Evolutionary conservation across 2,329 filamentous ascomycete species (phyloP), one percentile per base, ranked within the genome.

Genomic region (Aspergillus tanneri): DNA sequence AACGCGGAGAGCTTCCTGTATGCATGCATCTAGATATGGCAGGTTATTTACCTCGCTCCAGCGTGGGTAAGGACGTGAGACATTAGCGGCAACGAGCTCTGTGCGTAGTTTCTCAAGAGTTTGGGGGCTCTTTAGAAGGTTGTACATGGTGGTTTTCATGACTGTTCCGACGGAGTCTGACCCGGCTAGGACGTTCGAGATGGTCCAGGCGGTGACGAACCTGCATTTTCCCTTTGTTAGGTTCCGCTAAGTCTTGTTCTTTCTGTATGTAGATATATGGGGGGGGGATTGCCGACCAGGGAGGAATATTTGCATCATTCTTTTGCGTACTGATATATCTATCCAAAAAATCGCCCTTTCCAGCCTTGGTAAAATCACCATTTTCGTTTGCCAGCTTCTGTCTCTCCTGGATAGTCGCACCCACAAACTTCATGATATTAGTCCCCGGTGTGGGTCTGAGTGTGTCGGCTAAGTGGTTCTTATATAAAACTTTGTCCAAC

Each of bases 1-100:
- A 14, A 78, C 66, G 0, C 78, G 68, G n/a, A 79, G 57, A 0
- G 70, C 72, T 54, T 80, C 78, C 36, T 70, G 70, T 32, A 80
- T 71, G 4, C 74, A 72, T 0, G 78, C 77, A 54, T 79, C 73
- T 8, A 81, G 68, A 49, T 78, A 80, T 0, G 71, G 67, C 10
- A 61, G 38, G 1, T 56, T 49, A 10, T 66, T 55, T 12, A 64
- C 53, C 27, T 57, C 24, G 24, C 24, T 43, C 43, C 41, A 27
- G 30, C 45, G 19, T 3, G 35, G 12, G 16, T 36, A 25, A 6
- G 6, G 24, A 25, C 11, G 6, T 6, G 24, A 25, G 24, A 25
- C 11, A 23, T 38, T 12, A 4, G 23, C 42, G 0, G 28, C 21
- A 16, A 30, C 30, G 49, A 66, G 60, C 10, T 46, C 51, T 27